Conservation (phyloP, 2,329 filamentous ascomycete genomes). For the Aspergillus ustus region DNA sequence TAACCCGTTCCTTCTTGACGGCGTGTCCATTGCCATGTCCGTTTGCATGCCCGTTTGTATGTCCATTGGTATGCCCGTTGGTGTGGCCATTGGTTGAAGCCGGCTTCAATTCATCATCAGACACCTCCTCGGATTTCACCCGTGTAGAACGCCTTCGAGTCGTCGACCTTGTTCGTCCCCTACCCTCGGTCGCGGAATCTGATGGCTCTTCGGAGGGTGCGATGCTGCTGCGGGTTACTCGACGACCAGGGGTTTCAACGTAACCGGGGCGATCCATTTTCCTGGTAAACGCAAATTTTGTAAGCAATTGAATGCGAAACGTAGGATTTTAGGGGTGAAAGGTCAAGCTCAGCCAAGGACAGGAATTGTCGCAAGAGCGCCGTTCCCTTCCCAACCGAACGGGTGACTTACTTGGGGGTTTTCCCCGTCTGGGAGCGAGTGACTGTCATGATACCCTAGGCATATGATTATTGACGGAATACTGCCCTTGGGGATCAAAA, state of each 20-base stretch:
- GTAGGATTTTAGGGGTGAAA: not conserved
- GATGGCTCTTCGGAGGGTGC: slow-evolving; percentile 38
- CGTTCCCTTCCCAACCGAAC: not conserved
- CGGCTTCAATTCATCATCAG: slow-evolving; percentile 29
- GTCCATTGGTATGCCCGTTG: slow-evolving; percentile 8
- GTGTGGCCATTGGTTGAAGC: slow-evolving; percentile 26
- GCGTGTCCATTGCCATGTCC: slow-evolving; percentile 15
- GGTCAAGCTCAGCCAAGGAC: not conserved
- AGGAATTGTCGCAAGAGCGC: slow-evolving; percentile 7
- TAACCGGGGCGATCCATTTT: slow-evolving; percentile 57
- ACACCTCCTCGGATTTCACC: slow-evolving; percentile 33
- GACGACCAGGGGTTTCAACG: slow-evolving; percentile 56
- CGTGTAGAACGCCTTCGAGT: slow-evolving; percentile 38
- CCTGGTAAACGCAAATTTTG: slow-evolving; percentile 36
- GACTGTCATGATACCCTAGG: slow-evolving; percentile 45
- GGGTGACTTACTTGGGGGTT: slow-evolving; percentile 53
- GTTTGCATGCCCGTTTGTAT: slow-evolving; percentile 26
- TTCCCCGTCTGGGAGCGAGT: slow-evolving; percentile 58
- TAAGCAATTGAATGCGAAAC: not conserved
- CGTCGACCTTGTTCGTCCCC: slow-evolving; percentile 29
- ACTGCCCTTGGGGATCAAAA: not conserved
- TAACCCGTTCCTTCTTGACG: slow-evolving; percentile 35
- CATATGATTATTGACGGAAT: slow-evolving; percentile 20
- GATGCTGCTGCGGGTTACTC: slow-evolving; percentile 49
- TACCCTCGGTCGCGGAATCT: slow-evolving; percentile 29